Conservation (phyloP, 2,329 filamentous ascomycete species). For the Fusarium protoensiforme region DNA sequence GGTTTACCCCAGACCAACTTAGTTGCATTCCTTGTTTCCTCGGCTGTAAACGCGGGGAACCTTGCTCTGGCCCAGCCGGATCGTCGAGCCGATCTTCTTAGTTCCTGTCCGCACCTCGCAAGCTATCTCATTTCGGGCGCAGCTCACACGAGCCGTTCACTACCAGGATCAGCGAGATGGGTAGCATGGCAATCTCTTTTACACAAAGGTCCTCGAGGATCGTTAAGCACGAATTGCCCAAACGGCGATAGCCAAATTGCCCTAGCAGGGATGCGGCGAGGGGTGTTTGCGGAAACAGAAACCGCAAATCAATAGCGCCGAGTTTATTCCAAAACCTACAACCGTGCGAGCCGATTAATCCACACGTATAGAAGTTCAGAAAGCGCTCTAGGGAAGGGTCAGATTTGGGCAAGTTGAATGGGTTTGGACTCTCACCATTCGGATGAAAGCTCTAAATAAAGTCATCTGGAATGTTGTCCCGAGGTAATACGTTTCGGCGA, state of each 20-base stretch:
- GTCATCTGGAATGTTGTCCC: background rate
- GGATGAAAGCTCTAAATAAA: background rate
- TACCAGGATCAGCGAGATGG: background rate
- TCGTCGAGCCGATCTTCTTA: background rate
- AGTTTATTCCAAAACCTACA: background rate
- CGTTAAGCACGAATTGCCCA: background rate
- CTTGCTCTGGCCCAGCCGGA: background rate
- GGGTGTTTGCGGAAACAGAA: background rate
- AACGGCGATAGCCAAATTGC: background rate
- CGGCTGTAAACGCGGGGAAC: constrained; percentile 15
- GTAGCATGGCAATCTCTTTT: background rate
- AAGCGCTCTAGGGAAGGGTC: background rate
- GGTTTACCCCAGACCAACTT: constrained; percentile 18
- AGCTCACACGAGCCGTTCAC: background rate
- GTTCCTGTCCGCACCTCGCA: background rate
- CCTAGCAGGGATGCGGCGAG: background rate
- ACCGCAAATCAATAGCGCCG: background rate
- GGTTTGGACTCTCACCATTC: background rate
- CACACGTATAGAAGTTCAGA: background rate
- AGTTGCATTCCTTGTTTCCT: background rate
- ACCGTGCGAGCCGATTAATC: background rate
- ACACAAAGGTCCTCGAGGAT: background rate
- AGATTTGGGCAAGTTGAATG: background rate
- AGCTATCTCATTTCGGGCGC: background rate
- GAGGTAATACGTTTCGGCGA: background rate